Evolutionary conservation across 768 basidiomycete species (phyloP), one percentile per base, ranked within the genome.

Genomic region (Auricularia heimuer): DNA sequence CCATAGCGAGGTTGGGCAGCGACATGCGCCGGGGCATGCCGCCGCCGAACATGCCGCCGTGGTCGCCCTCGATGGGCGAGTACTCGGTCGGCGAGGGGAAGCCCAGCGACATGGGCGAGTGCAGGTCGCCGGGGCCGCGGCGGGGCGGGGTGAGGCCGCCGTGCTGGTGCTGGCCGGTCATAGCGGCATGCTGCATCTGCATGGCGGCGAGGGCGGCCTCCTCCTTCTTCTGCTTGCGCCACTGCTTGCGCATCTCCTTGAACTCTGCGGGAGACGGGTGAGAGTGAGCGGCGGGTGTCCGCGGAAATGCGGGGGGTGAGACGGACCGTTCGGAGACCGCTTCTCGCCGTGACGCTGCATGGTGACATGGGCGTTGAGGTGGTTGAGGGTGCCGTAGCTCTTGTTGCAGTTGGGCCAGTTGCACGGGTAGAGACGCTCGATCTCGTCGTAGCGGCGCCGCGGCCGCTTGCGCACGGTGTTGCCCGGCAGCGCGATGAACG

Each of bases 281-380:
- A 29, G 65, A 39, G 66, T 29, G 29, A 29, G 29, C 29, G 29
- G 29, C 29, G 29, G 29, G 29, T 29, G 29, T 29, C 39, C 58
- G 33, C 45, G n/a, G n/a, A n/a, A 11, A 11, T 35, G 36, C 3
- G 34, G 35, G 39, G 36, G 36, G 24, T 29, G 56, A 60, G 24
- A 78, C 90, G 77, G 71, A 96, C 96, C 95, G 64, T 84, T 85
- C 12, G 96, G 96, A 73, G 85, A 89, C 64, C 95, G 84, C 77
- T 96, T 98, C 16, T 80, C 64, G 54, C 96, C 96, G 73, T 99
- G 96, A 75, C 91, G 91, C 75, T 98, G 96, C 92, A 97, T 97
- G n/a, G 87, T 89, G 65, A 98, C 93, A 74, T 99, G 96, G 36
- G 94, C 94, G 73, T 99, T 99, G 67, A 99, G 81, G 75, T 99